Conservation (phyloP, 345 rosid species). For the Camelina hispida region DNA sequence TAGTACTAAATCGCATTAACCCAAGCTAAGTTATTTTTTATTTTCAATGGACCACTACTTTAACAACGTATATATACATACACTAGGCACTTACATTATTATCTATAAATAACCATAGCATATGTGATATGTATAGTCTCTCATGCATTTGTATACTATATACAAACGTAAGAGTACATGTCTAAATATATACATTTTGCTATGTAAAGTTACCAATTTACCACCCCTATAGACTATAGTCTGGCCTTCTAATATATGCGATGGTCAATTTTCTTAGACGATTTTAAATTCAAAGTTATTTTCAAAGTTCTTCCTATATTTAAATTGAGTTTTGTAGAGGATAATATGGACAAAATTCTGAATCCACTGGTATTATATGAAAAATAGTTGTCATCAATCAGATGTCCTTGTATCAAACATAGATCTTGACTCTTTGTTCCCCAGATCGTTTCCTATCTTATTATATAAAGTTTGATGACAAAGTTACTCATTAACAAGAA, state of each 20-base stretch:
- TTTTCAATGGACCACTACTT: conserved; percentile 32
- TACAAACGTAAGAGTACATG: not conserved
- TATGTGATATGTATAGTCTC: not conserved
- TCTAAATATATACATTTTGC: not conserved
- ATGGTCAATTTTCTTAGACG: not conserved
- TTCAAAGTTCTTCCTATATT: not conserved
- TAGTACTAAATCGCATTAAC: conserved; percentile 41
- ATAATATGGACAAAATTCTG: too few species aligned
- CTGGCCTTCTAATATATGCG: not conserved
- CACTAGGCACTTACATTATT: not conserved
- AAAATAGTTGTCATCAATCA: not conserved
- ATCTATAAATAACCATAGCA: not conserved
- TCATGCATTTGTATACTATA: conserved; percentile 13
- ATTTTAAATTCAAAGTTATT: not conserved
- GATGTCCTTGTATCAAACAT: not conserved
- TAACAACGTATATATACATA: not conserved
- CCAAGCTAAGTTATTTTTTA: conserved; percentile 12
- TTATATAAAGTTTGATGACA: too few species aligned
- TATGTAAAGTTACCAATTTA: not conserved
- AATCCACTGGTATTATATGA: too few species aligned
- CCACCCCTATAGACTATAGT: not conserved
- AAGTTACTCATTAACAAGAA: too few species aligned
- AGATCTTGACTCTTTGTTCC: not conserved
- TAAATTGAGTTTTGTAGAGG: not conserved
- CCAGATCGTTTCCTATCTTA: not conserved